Evolutionary conservation across 352 stramenopile genomes (phyloP), one percentile per base, ranked within the genome.

Genomic region (Phytophthora europaea): DNA sequence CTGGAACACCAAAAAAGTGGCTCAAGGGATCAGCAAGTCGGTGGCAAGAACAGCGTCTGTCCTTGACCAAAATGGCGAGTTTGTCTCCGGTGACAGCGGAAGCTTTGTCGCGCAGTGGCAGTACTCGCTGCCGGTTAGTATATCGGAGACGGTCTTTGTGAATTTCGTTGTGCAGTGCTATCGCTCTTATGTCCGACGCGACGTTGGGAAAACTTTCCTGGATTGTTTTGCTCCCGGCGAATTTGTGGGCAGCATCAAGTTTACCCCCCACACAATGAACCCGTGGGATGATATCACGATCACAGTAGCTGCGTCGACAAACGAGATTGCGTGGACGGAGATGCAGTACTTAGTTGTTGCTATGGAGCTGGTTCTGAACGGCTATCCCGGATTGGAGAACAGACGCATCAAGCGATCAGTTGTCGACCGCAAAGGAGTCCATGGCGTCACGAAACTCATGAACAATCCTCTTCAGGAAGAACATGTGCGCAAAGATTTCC

Each of bases 81-180:
- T 12, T 23, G 34, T 64, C 31, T 2, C 4, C 40, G 40, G 51
- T 4, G 26, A 15, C 0, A 15, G 18, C 34, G 34, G 34, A 40
- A 40, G 6, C 8, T 4, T 33, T 52, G 9, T 55, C 15, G 61
- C 67, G 3, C 70, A 70, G 15, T 75, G 67, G 67, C 22, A 66
- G 18, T 75, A 75, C 43, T 63, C 61, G 20, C 28, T 75, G 47
- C 61, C 61, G 10, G 5, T 69, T 61, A 28, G 4, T 8, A 31
- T 75, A 20, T 72, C 68, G 8, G 40, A 72, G 38, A 26, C 56
- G 12, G 26, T 63, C 10, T 75, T 51, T n/a, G 55, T 62, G 12
- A 66, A 71, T 18, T 75, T 75, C 5, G 61, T 69, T 2, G 61
- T 71, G 40, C 23, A 23, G 26, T 71, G 31, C 20, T 75, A 75